Evolutionary conservation across 352 stramenopile species (phyloP).

Genomic region (Globisporangium apiculatum): DNA sequence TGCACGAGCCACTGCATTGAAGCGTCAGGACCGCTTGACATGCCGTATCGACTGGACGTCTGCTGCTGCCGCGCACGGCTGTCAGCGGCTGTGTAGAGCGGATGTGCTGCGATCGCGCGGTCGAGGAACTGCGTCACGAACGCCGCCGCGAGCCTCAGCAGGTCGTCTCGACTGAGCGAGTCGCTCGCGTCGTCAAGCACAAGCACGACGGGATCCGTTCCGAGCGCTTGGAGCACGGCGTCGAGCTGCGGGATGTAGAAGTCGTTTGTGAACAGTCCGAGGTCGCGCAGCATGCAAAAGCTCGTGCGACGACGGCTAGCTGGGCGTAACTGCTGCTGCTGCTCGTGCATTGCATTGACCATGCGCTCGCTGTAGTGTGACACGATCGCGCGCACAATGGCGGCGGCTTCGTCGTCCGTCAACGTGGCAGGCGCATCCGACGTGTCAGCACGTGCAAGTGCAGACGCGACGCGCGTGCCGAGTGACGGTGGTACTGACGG

Average conservation of each 20-base stretch:
- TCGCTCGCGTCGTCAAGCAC: slow-evolving; percentile 7
- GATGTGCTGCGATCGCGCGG: slow-evolving; percentile 5
- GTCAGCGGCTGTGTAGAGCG: slow-evolving; percentile 2
- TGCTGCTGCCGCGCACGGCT: neutral
- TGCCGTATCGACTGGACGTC: no score
- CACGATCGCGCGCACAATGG: slow-evolving; percentile 3
- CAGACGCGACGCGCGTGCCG: no score
- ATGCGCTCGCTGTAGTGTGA: slow-evolving; percentile 2
- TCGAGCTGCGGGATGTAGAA: slow-evolving; percentile 45
- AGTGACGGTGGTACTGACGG: neutral
- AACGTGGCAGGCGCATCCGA: neutral
- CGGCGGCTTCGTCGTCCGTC: neutral
- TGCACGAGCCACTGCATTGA: slow-evolving; percentile 11
- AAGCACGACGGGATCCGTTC: slow-evolving; percentile 6
- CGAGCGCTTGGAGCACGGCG: slow-evolving; percentile 17
- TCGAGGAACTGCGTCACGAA: slow-evolving; percentile 9
- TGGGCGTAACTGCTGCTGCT: neutral
- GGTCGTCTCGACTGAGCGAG: neutral
- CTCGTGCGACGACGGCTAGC: slow-evolving; percentile 9
- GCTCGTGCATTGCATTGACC: neutral
- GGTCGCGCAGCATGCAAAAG: slow-evolving; percentile 41
- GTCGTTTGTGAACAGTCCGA: slow-evolving; percentile 46
- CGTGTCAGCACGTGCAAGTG: neutral
- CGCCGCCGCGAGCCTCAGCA: neutral
- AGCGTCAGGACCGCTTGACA: neutral